phyloP scores from a whole-genome alignment of 441 rosid genomes.

The Kokia cookei region DNA sequence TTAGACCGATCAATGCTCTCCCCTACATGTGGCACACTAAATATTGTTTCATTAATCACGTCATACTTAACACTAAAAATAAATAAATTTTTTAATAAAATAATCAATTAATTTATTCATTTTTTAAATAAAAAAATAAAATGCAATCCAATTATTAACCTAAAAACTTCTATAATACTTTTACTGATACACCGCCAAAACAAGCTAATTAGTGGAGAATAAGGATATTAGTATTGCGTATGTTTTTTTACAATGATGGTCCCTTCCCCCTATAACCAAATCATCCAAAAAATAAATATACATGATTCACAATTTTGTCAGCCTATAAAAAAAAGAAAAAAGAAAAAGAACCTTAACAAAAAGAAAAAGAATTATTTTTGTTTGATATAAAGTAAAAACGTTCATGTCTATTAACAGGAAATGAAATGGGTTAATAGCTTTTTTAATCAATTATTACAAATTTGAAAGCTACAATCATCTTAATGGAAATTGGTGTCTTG shows the following conservation, averaged over 20 bases:
- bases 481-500: neutral
- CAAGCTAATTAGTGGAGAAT: too few species aligned
- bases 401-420: neutral
- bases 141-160: rapidly evolving
- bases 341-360: too few species aligned
- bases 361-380: neutral
- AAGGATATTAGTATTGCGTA: too few species aligned
- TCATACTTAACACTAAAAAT: too few species aligned
- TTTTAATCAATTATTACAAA: neutral
- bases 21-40: too few species aligned
- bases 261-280: neutral
- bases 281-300: neutral
- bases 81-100: too few species aligned
- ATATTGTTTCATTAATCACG: too few species aligned
- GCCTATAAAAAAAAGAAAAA: neutral
- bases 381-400: neutral
- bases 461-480: neutral
- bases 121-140: too few species aligned
- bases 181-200: too few species aligned
- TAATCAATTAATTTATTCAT: too few species aligned
- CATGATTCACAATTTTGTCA: neutral
- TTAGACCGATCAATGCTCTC: too few species aligned
- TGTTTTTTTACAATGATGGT: neutral
- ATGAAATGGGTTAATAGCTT: neutral
- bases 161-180: too few species aligned